These are phyloP conservation scores for Aegilops bicornis DNA, from an alignment of 176 grass and related monocot genomes.

Conservation along the genomic window DNA sequence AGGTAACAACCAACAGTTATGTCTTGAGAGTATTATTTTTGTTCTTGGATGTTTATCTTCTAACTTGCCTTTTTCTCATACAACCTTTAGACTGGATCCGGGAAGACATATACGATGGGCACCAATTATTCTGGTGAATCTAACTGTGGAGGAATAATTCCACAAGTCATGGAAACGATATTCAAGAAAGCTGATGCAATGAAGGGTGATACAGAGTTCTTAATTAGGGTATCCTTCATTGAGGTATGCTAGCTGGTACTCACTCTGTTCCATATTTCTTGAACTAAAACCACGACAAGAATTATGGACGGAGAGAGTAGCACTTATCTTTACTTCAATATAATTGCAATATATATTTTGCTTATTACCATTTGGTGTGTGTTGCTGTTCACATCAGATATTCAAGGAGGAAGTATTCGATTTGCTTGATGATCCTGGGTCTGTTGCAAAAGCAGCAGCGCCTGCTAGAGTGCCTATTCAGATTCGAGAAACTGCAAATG, in stretches of 20 bases:
- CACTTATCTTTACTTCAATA: background rate
- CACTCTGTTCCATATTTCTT: no score
- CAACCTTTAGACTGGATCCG: slow-evolving; percentile 77
- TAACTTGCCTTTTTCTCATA: slow-evolving; percentile 33
- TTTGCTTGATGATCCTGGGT: slow-evolving; percentile 67
- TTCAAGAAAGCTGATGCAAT: slow-evolving; percentile 69
- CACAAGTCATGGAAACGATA: slow-evolving; percentile 92
- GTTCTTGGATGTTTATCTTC: slow-evolving; percentile 26
- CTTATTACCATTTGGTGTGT: slow-evolving; percentile 12
- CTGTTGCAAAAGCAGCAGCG: slow-evolving; percentile 43
- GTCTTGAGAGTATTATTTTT: background rate
- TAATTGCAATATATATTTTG: slow-evolving; percentile 8
- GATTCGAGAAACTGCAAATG: slow-evolving; percentile 84
- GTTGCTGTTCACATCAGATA: slow-evolving; percentile 57
- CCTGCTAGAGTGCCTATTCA: slow-evolving; percentile 84
- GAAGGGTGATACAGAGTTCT: slow-evolving; percentile 61
- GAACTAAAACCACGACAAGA: no score
- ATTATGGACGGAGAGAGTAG: no score
- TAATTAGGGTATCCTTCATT: slow-evolving; percentile 96
- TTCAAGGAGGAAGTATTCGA: slow-evolving; percentile 99
- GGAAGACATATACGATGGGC: slow-evolving; percentile 99
- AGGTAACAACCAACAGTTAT: background rate
- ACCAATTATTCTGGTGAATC: slow-evolving; percentile 69
- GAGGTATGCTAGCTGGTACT: slow-evolving; percentile 50
- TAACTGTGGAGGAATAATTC: slow-evolving; percentile 81